These are phyloP conservation scores for Fusarium incarnatum DNA, from an alignment of 2,329 filamentous ascomycete genomes.

Conservation along the genomic window DNA sequence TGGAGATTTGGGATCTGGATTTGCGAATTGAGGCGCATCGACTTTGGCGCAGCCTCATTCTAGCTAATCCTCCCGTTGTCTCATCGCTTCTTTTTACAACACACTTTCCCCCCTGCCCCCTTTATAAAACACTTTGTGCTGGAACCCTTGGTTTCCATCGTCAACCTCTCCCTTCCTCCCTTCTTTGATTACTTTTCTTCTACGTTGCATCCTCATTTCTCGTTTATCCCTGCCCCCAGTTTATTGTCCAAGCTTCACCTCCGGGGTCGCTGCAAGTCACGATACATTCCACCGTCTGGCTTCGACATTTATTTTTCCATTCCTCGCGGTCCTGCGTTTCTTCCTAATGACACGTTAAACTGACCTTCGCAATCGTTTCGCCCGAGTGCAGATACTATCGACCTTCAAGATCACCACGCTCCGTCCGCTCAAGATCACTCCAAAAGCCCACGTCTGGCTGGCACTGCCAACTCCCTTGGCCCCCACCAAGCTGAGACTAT, in stretches of 20 bases:
- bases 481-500: conserved; percentile 89
- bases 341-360: conserved; percentile 27
- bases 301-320: conserved; percentile 35
- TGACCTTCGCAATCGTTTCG: conserved; percentile 35
- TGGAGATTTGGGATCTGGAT: not conserved
- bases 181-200: conserved; percentile 37
- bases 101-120: conserved; percentile 24
- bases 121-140: conserved; percentile 29
- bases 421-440: conserved; percentile 88
- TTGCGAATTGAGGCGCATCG: conserved; percentile 20
- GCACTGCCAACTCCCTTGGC: conserved; percentile 66
- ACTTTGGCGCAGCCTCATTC: conserved; percentile 33
- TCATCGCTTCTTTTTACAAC: conserved; percentile 20
- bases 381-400: conserved; percentile 80
- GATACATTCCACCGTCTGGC: conserved; percentile 46
- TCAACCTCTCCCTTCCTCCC: conserved; percentile 28
- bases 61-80: conserved; percentile 24
- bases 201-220: conserved; percentile 38
- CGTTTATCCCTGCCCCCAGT: conserved; percentile 38
- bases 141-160: conserved; percentile 22
- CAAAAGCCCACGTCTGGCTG: conserved; percentile 34
- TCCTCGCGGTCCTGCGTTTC: conserved; percentile 24
- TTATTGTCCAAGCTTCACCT: conserved; percentile 37
- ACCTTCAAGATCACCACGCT: conserved; percentile 85
- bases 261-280: conserved; percentile 35